Conservation (phyloP, 139 green algal species). For the Picochlorum sp. region DNA sequence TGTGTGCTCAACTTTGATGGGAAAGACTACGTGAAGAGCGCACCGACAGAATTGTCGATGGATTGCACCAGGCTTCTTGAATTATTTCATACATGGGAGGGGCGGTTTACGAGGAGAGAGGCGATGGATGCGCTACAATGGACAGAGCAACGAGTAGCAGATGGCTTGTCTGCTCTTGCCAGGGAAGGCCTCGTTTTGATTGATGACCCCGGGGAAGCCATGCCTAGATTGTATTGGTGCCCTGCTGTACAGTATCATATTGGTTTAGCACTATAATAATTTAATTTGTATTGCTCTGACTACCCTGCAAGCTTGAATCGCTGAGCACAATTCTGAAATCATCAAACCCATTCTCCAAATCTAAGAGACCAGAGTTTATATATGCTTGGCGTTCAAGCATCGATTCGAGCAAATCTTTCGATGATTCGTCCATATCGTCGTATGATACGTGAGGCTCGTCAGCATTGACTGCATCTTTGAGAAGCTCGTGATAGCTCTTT, state of each 20-base stretch:
- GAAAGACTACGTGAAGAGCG: slow-evolving; percentile 53
- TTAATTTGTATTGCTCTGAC: not conserved
- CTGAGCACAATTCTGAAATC: slow-evolving; percentile 69
- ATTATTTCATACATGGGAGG: slow-evolving; percentile 37
- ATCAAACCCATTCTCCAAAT: slow-evolving; percentile 57
- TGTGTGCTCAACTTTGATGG: slow-evolving; percentile 52
- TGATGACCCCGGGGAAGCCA: slow-evolving; percentile 46
- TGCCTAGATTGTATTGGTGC: slow-evolving; percentile 26
- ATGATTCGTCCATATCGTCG: slow-evolving; percentile 16
- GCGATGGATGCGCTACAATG: slow-evolving; percentile 10
- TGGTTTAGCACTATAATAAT: not conserved
- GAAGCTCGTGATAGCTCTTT: slow-evolving; percentile 52
- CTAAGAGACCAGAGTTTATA: slow-evolving; percentile 19
- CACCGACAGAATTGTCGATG: slow-evolving; percentile 75
- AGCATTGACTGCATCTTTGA: slow-evolving; percentile 55
- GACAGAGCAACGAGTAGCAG: slow-evolving; percentile 16
- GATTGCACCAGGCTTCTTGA: slow-evolving; percentile 69
- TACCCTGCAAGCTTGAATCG: slow-evolving; percentile 36
- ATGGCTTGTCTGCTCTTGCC: slow-evolving; percentile 31
- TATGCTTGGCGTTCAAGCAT: slow-evolving; percentile 46
- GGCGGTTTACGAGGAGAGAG: slow-evolving; percentile 14
- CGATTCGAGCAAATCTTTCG: slow-evolving; percentile 39
- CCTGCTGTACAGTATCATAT: slow-evolving; percentile 7
- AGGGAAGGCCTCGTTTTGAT: slow-evolving; percentile 64
- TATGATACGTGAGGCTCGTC: slow-evolving; percentile 34